Base-by-base conservation (phyloP, 192 early-diverging fungal genomes). In the Coemansia sp. region DNA sequence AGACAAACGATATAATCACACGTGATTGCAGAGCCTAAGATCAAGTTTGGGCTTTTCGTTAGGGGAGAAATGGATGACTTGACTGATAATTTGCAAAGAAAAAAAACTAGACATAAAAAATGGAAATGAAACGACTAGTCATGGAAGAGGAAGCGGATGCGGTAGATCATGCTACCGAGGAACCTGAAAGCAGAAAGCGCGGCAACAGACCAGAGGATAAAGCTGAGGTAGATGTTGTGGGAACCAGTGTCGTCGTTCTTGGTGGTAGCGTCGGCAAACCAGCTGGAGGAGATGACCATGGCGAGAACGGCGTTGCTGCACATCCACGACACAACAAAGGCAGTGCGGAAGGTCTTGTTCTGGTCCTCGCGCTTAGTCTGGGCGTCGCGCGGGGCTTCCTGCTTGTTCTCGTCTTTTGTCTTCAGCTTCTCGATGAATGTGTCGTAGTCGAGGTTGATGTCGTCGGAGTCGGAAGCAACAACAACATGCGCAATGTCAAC, bases 331-430 rank as follows among this genome's bases (percentile, higher is more conserved):
- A 95, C 85, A 6, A 97, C 87, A 55, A 95, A 76, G 40, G 78
- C 72, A 5, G 95, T 97, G 41, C 95, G 86, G 87, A 95, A 95
- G 74, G 88, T 82, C 74, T 90, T 89, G 87, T 94, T 94, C 74
- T 93, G 88, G 69, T 97, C 94, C 63, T 95, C 95, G 65, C 89
- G 88, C 77, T 95, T 95, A 73, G 94, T 91, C 63, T 89, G 83
- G 45, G 89, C 83, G 78, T 90, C 84, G 69, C 78, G 90, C 8
- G 76, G 58, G 6, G 49, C 15, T 13, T 83, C 84, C 37, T 87
- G 56, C 9, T 69, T 32, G 41, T 78, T 65, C n/a, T 82, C 84
- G 18, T 87, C 61, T 13, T 73, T 37, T 26, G 78, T 65, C 56
- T 82, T 76, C 65, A 97, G 78, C 39, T 85, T 85, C 37, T 73